Percentiles rank a stretch among this genome's conserved stretches.
phyloP scores from a whole-genome alignment of 192 early-diverging fungal species.

The Rhizophlyctis rosea region DNA sequence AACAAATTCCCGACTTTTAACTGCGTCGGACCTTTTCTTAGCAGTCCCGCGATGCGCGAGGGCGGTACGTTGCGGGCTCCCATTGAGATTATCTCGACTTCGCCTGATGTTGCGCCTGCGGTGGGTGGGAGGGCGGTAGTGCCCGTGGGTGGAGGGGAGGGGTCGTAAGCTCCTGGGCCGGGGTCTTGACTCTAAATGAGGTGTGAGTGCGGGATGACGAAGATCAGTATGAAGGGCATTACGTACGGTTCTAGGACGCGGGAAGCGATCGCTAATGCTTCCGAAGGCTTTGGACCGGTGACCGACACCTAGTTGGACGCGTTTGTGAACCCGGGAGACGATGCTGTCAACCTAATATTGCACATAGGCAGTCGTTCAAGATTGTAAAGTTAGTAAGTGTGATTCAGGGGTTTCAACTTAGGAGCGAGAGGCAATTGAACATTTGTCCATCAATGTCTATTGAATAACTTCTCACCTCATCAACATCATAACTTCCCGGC shows the following conservation, averaged over 20 bases:
- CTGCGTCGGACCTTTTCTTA: constrained; percentile 23
- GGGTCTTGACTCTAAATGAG: constrained; percentile 29
- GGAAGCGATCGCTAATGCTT: constrained; percentile 36
- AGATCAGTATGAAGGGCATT: background rate
- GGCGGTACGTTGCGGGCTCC: too few relatives aligned
- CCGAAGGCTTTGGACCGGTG: constrained; percentile 37
- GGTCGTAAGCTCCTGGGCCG: constrained; percentile 41
- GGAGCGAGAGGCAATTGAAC: too few relatives aligned
- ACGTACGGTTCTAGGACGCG: constrained; percentile 13
- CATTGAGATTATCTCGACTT: too few relatives aligned
- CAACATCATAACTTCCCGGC: constrained; percentile 45
- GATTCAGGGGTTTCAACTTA: too few relatives aligned
- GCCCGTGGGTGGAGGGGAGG: background rate
- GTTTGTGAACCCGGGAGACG: constrained; percentile 19
- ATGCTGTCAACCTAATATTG: constrained; percentile 28
- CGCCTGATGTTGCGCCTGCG: too few relatives aligned
- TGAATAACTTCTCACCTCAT: constrained; percentile 24
- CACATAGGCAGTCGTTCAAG: too few relatives aligned
- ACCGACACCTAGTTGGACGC: background rate
- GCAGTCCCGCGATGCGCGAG: constrained; percentile 22
- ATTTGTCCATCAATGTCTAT: too few relatives aligned
- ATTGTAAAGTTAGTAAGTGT: too few relatives aligned
- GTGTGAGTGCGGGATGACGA: background rate
- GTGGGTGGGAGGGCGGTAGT: constrained; percentile 9
- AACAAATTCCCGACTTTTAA: constrained; percentile 24